Evolutionary conservation across 2,329 filamentous ascomycete genomes (phyloP), one percentile per base, ranked within the genome.

Genomic region (Aspergillus fischeri): DNA sequence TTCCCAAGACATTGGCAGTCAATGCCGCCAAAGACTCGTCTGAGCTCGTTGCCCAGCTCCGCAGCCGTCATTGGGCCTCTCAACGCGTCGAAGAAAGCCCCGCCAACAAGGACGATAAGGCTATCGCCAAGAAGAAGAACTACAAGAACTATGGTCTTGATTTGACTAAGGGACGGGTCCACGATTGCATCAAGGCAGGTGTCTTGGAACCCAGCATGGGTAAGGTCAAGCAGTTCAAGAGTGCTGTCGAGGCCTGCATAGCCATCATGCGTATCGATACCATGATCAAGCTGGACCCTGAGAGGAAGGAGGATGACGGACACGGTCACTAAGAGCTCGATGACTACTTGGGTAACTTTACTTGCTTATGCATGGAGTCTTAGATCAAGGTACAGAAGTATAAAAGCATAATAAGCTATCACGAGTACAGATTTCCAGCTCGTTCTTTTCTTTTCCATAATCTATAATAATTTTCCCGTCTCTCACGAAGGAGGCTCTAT

Each of bases 261-360:
- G 90, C 92, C 72, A 97, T 99, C 75, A 97, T 99, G 94, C 86
- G 94, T 70, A 99, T 99, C 73, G 94, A 99, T 80, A 97, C 94
- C 64, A 83, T 99, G 77, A 97, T 99, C 79, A 96, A 96, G 82
- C 80, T 99, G 76, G 94, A 99, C 81, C 92, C 92, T 20, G 92
- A 97, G 81, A 84, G 88, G 80, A 83, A 84, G 71, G 84, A 86
- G 70, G 84, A 96, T 78, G 90, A 94, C 70, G 92, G 91, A 56
- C 91, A 95, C 77, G 91, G 88, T 54, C 91, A 96, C 79, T 94
- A 83, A 67, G 28, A 29, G 14, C 35, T 25, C 27, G 32, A 47
- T 35, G 35, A 32, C 47, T 48, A 27, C 50, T 48, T 48, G 48
- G 41, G 48, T 41, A 49, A 20, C 27, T 49, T 49, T 51, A n/a